Evolutionary conservation across 345 rosid genomes (phyloP).

Genomic region (Brassica rapa): DNA sequence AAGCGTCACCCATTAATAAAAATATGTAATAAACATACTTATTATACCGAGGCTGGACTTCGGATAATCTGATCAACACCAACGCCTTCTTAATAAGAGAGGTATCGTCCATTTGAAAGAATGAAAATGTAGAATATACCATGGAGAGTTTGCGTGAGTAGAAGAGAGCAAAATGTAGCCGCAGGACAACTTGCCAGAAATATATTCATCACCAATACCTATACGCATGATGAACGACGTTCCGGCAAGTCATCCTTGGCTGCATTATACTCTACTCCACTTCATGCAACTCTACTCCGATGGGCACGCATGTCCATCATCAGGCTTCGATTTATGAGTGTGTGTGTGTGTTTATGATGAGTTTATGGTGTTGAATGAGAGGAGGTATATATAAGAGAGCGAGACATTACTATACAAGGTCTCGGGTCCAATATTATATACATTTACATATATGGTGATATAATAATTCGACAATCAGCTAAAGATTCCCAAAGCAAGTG

Average conservation of each 20-base stretch:
- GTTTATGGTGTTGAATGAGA: conserved; percentile 17
- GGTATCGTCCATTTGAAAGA: background rate
- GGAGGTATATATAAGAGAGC: conserved; percentile 39
- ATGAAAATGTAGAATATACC: conserved; percentile 2
- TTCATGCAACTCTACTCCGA: conserved; percentile 41
- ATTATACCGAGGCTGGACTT: conserved; percentile 1
- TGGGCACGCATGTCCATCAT: conserved; percentile 13
- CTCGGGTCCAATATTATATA: conserved; percentile 22
- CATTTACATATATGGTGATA: conserved; percentile 12
- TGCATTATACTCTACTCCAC: conserved; percentile 51
- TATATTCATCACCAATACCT: background rate
- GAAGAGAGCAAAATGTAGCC: conserved; percentile 56
- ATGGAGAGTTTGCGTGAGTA: conserved; percentile 48
- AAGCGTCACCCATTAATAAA: background rate
- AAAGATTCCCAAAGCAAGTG: conserved; percentile 42
- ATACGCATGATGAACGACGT: background rate
- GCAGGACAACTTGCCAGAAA: conserved; percentile 54
- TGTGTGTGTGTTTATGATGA: conserved; percentile 22
- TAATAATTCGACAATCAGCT: background rate
- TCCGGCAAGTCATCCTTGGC: conserved; percentile 75
- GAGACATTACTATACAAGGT: conserved; percentile 14
- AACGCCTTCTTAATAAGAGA: background rate
- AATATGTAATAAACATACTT: background rate
- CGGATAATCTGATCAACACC: background rate
- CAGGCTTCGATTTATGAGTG: background rate